Conservation (phyloP, 495 filamentous ascomycete species). For the Bathelium albidoporum region DNA sequence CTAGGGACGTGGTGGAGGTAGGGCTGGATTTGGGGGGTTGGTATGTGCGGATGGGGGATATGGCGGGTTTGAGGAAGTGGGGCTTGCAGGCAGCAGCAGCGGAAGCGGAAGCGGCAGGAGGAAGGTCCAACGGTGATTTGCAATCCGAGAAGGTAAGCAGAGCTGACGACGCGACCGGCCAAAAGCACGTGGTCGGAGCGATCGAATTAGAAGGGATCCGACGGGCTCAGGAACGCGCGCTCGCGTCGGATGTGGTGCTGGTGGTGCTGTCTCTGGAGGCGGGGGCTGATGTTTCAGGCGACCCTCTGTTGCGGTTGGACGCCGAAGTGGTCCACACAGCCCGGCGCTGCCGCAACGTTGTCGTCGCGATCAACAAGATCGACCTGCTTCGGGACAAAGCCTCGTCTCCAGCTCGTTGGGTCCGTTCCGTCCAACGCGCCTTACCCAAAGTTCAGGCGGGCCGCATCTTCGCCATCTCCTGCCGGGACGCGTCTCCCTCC, state of each 20-base stretch:
- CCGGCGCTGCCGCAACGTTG: constrained; percentile 47
- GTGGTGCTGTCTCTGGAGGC: constrained; percentile 57
- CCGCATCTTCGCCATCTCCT: constrained; percentile 59
- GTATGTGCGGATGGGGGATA: constrained; percentile 82
- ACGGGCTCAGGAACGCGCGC: constrained; percentile 67
- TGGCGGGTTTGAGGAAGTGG: constrained; percentile 62
- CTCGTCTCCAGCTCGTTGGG: constrained; percentile 17
- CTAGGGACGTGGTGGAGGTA: constrained; percentile 86
- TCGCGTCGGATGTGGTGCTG: constrained; percentile 77
- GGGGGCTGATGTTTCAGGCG: constrained; percentile 17
- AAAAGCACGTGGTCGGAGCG: constrained; percentile 42
- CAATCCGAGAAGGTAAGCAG: constrained; percentile 6
- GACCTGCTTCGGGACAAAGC: constrained; percentile 42
- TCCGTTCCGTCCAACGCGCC: constrained; percentile 10
- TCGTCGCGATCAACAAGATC: constrained; percentile 76
- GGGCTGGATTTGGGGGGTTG: constrained; percentile 84
- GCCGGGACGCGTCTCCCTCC: constrained; percentile 30
- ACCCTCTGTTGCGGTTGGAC: constrained; percentile 38
- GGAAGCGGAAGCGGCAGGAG: neutral
- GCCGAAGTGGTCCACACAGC: constrained; percentile 49
- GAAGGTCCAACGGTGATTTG: neutral
- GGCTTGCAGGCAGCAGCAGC: constrained; percentile 17
- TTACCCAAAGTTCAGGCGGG: constrained; percentile 27
- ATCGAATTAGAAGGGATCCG: constrained; percentile 88
- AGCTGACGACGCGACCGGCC: constrained; percentile 15